phyloP scores from a whole-genome alignment of 805 yeast genomes.

The Clavispora santaluciae region DNA sequence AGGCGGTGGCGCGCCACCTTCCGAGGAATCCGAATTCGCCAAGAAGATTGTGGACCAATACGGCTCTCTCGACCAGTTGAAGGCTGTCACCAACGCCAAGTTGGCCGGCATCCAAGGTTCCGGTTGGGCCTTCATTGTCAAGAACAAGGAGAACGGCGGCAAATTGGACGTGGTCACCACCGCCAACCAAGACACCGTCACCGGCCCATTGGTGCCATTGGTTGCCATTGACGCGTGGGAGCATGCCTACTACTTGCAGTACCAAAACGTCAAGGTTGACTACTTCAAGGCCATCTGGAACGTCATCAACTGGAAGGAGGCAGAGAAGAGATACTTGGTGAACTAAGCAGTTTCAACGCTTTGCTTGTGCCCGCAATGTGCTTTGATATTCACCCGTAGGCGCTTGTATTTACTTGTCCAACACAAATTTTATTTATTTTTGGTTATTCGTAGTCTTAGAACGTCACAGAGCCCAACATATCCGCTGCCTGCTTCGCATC shows the following conservation, averaged over 20 bases:
- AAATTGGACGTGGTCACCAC: conserved; percentile 41
- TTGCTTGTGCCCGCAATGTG: not conserved
- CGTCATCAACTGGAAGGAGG: conserved; percentile 47
- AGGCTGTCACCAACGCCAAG: conserved; percentile 36
- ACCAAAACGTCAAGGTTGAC: conserved; percentile 47
- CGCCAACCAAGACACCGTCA: conserved; percentile 45
- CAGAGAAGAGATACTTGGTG: conserved; percentile 39
- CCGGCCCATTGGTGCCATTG: conserved; percentile 40
- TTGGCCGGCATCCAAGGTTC: conserved; percentile 49
- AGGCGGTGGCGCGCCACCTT: conserved; percentile 34
- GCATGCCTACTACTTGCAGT: conserved; percentile 50
- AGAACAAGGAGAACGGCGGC: conserved; percentile 42
- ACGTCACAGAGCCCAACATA: conserved; percentile 71
- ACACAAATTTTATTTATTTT: not conserved
- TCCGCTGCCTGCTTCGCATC: conserved; percentile 85
- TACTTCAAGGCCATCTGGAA: conserved; percentile 49
- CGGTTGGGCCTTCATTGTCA: conserved; percentile 50
- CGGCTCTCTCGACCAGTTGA: conserved; percentile 43
- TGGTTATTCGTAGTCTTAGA: conserved; percentile 25
- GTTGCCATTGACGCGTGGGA: conserved; percentile 53
- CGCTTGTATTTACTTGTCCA: not conserved
- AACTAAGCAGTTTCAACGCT: conserved; percentile 7
- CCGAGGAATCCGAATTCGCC: conserved; percentile 29
- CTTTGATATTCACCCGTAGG: not conserved
- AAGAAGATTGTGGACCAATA: conserved; percentile 35